Evolutionary conservation across 2,329 filamentous ascomycete genomes (phyloP).

Genomic region (Penicillium sp.): DNA sequence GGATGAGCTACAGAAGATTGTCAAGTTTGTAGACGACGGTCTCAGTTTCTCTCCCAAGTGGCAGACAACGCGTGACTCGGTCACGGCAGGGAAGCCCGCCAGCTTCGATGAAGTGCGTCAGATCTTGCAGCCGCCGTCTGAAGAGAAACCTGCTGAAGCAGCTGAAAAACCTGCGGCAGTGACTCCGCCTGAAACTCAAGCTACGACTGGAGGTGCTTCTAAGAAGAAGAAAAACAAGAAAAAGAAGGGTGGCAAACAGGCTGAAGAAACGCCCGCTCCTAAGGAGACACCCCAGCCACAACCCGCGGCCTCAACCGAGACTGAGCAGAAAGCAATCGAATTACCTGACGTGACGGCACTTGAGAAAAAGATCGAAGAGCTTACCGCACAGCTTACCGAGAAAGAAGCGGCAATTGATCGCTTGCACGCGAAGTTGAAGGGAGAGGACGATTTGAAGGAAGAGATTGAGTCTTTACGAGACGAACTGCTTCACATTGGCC

Average conservation of each 20-base stretch:
- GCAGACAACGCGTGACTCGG: conserved; percentile 30
- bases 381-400: conserved; percentile 37
- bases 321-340: conserved; percentile 21
- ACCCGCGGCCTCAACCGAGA: background rate
- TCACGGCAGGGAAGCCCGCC: conserved; percentile 29
- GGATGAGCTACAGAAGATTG: conserved; percentile 29
- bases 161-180: conserved; percentile 21
- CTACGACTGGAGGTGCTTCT: conserved; percentile 26
- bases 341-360: conserved; percentile 35
- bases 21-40: conserved; percentile 39
- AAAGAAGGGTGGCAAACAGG: conserved; percentile 64
- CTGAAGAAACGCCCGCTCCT: conserved; percentile 32
- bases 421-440: conserved; percentile 66
- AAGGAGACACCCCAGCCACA: conserved; percentile 16
- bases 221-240: conserved; percentile 92
- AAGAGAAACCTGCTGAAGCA: conserved; percentile 20
- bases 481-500: conserved; percentile 71
- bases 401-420: conserved; percentile 71
- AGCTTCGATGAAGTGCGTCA: conserved; percentile 33
- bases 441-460: conserved; percentile 72
- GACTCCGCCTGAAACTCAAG: conserved; percentile 19
- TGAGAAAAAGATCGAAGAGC: conserved; percentile 32
- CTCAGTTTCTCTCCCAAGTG: conserved; percentile 33
- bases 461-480: conserved; percentile 83
- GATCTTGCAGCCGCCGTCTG: conserved; percentile 25